Evolutionary conservation across 2,329 filamentous ascomycete species (phyloP).

Genomic region (Tolypocladium cylindrosporum): DNA sequence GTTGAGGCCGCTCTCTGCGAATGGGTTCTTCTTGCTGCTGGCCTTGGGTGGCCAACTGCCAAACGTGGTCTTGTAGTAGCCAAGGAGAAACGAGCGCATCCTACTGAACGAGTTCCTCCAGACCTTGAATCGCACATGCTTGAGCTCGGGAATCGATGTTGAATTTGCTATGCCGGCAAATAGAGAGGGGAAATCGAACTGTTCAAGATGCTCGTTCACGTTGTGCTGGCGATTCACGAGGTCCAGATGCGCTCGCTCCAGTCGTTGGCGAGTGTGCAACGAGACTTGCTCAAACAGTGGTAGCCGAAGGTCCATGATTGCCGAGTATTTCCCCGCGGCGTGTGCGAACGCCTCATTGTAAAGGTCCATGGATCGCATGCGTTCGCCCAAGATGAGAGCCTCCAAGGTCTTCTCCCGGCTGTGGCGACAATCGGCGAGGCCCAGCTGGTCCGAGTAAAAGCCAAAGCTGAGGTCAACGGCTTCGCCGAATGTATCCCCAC

Average conservation of each 20-base stretch:
- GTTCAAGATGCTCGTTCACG: slow-evolving; percentile 63
- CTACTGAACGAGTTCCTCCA: slow-evolving; percentile 70
- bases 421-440: slow-evolving; percentile 66
- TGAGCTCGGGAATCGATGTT: slow-evolving; percentile 66
- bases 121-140: slow-evolving; percentile 68
- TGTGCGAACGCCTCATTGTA: slow-evolving; percentile 92
- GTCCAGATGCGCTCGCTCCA: slow-evolving; percentile 75
- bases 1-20: slow-evolving; percentile 79
- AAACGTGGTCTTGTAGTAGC: slow-evolving; percentile 51
- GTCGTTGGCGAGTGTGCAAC: slow-evolving; percentile 60
- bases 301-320: slow-evolving; percentile 56
- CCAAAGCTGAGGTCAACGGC: slow-evolving; percentile 56
- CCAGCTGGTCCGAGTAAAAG: slow-evolving; percentile 67
- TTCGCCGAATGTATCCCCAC: slow-evolving; percentile 49
- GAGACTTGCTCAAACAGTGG: slow-evolving; percentile 64
- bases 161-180: slow-evolving; percentile 85
- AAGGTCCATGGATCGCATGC: slow-evolving; percentile 68
- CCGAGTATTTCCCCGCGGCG: slow-evolving; percentile 74
- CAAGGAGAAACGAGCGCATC: slow-evolving; percentile 63
- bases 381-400: slow-evolving; percentile 79
- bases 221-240: slow-evolving; percentile 62
- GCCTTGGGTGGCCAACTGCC: slow-evolving; percentile 84
- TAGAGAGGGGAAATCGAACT: slow-evolving; percentile 85
- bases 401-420: slow-evolving; percentile 87
- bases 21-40: slow-evolving; percentile 81